Base-by-base conservation (phyloP, 164 flowering plant genomes). In the Euptelea pleiosperma region DNA sequence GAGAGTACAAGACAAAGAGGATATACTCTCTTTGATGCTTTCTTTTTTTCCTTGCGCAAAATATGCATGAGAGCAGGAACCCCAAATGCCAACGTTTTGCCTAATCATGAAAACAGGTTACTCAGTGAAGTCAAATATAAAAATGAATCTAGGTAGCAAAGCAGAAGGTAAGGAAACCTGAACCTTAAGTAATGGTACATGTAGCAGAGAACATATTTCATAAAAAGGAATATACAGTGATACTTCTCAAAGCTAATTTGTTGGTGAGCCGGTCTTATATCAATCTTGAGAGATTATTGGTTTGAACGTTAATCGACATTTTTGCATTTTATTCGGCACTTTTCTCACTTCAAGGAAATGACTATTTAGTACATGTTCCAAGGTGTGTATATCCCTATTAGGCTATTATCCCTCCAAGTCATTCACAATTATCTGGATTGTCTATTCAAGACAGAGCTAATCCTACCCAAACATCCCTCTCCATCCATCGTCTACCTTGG, bases 21-120 rank as follows among this genome's bases (percentile, higher is more conserved):
- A 65, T 68, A 68, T 37, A 30, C 43, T 62, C 70, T 73, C 70
- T 75, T 83, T 1, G 72, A 19, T n/a, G 42, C 35, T 22, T 74
- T 76, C 19, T 64, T 68, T 56, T 79, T 86, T 36, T 74, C 60
- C 75, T 82, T 86, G 50, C 53, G 52, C 69, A 80, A 45, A 16
- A 93, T 82, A 69, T 90, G 97, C 91, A 84, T 77, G 14, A 90
- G 76, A 6, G 94, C 99, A 0, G 99, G 97, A 53, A 93, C 63
- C 2, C 99, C 99, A 76, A 82, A 90, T 15, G 95, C 99, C 78
- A 93, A 67, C 3, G 99, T 93, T 75, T 93, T 93, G 26, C 97
- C 97, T 90, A 66, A 65, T 37, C 57, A 75, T 16, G 24, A 36
- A 47, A 61, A 43, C 52, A 62, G 26, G 37, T 39, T 8, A 43